Base-by-base conservation (phyloP, 2,329 filamentous ascomycete species). In the Grosmannia clavigera region DNA sequence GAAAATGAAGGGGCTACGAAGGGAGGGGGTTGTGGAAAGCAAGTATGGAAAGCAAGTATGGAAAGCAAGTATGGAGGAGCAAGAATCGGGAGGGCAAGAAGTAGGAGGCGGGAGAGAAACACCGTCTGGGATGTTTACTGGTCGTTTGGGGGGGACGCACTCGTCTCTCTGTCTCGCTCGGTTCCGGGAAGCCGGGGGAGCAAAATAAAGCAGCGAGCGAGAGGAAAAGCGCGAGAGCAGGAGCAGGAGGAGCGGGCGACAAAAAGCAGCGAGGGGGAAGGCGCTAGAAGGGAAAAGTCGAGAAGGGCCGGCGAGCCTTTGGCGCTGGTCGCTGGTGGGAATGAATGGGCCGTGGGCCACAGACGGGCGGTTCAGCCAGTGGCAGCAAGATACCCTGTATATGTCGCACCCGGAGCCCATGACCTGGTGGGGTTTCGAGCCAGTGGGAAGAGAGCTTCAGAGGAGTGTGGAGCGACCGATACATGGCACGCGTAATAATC, bases 281-380 rank as follows among this genome's bases (percentile, higher is more conserved):
- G 29, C 29, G 40, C 40, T 46, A 57, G 25, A 48, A 48, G 12
- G 38, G 25, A 56, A 57, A 40, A 57, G 55, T 57, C 55, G 46
- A 54, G 35, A 51, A 58, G 54, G 29, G 43, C 53, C 29, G 46
- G 46, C 48, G 54, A 38, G 38, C 38, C 22, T 55, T 56, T 56
- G 54, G 54, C 35, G 38, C 54, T 56, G 38, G 9, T 5, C 27
- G 51, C 31, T 22, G 16, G 40, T 27, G 22, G n/a, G 2, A 9
- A 27, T 50, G 9, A 10, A 27, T 48, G n/a, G 43, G 43, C n/a
- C 56, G 57, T 75, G n/a, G 73, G 75, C 14, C 78, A 27, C 9
- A 29, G 25, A 19, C 11, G 77, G 77, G 48, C 48, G 10, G 25
- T 51, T 51, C 48, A 51, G 25, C 43, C 43, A 46, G 43, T 46